phyloP scores from a whole-genome alignment of 306 rosid species.

The Sindora glabra region DNA sequence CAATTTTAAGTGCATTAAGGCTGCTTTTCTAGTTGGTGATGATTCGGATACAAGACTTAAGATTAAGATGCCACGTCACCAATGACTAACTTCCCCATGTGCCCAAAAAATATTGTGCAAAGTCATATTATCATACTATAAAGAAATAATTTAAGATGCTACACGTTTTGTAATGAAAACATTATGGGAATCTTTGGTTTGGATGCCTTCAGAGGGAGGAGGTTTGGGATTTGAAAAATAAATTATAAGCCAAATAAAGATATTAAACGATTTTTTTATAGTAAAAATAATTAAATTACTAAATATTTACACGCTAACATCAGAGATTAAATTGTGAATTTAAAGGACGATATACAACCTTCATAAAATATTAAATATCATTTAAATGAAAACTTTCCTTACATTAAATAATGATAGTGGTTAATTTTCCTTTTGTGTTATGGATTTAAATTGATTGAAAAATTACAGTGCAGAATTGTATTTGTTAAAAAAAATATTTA shows the following conservation, averaged over 20 bases:
- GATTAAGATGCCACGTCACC: conserved; percentile 39
- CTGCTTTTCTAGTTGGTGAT: conserved; percentile 24
- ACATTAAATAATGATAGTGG: no score
- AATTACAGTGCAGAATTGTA: no score
- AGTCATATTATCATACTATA: conserved; percentile 5
- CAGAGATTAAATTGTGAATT: no score
- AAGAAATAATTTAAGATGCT: background rate
- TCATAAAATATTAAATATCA: no score
- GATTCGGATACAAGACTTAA: conserved; percentile 23
- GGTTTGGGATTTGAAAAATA: background rate
- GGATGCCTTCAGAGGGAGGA: background rate
- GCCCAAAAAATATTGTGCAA: conserved; percentile 4
- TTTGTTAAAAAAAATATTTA: no score
- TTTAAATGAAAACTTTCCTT: no score
- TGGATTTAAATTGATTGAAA: no score
- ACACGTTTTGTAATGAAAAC: conserved; percentile 31
- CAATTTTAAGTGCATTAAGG: conserved; percentile 16
- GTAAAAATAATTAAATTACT: no score
- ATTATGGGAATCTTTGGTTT: conserved; percentile 20
- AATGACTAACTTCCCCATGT: background rate
- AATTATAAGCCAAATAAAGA: conserved; percentile 4
- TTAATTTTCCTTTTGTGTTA: no score
- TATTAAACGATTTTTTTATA: no score
- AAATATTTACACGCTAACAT: no score
- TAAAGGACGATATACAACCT: no score